Conservation (phyloP, 768 basidiomycete species). For the Kwoniella heveanensis region DNA sequence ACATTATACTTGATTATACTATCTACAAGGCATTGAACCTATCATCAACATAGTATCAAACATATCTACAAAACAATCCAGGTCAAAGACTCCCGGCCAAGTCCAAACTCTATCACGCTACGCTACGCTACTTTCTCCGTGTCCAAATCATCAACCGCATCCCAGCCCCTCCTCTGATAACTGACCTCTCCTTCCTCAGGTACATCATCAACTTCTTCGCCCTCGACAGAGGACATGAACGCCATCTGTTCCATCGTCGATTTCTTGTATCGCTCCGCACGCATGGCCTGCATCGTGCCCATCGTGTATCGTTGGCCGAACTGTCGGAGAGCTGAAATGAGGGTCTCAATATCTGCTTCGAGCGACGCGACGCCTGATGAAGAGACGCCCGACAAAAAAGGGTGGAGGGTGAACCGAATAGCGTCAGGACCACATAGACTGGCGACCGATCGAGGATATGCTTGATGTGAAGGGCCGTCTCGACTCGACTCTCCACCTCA, state of each 20-base stretch:
- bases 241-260: conserved; percentile 27
- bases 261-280: conserved; percentile 33
- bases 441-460: too few species aligned
- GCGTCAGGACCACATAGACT: too few species aligned
- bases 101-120: too few species aligned
- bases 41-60: too few species aligned
- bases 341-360: conserved; percentile 35
- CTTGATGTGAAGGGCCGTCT: too few species aligned
- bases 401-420: too few species aligned
- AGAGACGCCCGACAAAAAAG: too few species aligned
- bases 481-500: too few species aligned
- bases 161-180: neutral
- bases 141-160: neutral
- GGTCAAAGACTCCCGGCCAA: too few species aligned
- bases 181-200: neutral
- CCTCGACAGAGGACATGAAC: conserved; percentile 22
- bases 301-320: conserved; percentile 38
- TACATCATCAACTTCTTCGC: neutral
- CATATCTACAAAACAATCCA: too few species aligned
- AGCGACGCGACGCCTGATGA: conserved; percentile 28
- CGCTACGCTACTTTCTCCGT: neutral
- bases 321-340: conserved; percentile 30
- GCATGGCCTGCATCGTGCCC: conserved; percentile 33
- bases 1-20: too few species aligned
- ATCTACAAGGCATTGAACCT: too few species aligned